Base-by-base conservation (phyloP, 2,329 filamentous ascomycete species). In the Pyrenochaeta sp. region DNA sequence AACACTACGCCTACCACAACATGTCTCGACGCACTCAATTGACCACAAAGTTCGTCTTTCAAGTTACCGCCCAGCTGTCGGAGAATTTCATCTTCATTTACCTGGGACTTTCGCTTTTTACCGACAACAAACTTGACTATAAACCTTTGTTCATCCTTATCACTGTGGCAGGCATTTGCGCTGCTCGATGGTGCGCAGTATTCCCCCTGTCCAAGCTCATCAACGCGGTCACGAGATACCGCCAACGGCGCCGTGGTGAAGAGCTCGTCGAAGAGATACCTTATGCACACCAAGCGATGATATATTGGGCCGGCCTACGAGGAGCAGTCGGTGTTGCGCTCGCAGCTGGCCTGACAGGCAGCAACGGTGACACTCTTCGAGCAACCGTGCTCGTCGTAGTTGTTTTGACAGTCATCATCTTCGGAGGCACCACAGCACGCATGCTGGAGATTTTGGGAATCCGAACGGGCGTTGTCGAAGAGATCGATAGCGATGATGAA, bases 71-170 rank as follows among this genome's bases (percentile, higher is more conserved):
- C 3, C 94, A 99, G 72, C 76, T 99, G 31, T 96, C 93, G 0
- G 94, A 99, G 74, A 99, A 99, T 72, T 99, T 99, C 69, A 99
- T 99, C 72, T 99, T 99, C 77, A 99, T 99, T 71, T 99, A 99
- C 67, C 84, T 99, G 0, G 94, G 94, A 5, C 79, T 99, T 3
- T 95, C 94, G 1, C 81, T 99, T 19, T 97, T 99, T 71, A 96
- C 94, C 3, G 92, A 97, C 61, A 86, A 85, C 38, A 84, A 89
- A 35, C 80, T 96, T 17, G 85, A 90, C 47, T 99, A 95, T 75
- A 95, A 96, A 66, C 94, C 94, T 0, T 84, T 96, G 3, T 90
- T 99, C 63, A 97, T 97, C 61, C 88, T 99, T 41, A 85, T 99
- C 56, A 93, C 93, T 0, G 86, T 96, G 3, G 77, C 93, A 34